Evolutionary conservation across 371 early-diverging fungal species (phyloP).

Genomic region (Syncephalastrum monosporum): DNA sequence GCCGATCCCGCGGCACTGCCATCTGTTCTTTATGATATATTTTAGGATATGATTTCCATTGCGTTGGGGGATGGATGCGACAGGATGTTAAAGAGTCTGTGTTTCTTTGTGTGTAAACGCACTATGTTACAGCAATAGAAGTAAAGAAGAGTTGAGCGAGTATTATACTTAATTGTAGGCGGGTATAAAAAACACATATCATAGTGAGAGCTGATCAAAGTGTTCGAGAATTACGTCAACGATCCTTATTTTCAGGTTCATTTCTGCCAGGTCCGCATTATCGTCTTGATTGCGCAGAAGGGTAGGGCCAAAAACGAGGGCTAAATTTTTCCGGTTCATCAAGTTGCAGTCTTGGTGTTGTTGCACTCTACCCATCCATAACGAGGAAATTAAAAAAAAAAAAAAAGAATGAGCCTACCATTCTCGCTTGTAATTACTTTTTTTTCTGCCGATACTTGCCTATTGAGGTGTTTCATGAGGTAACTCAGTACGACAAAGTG

Average conservation of each 20-base stretch:
- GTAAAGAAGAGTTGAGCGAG: too few relatives aligned
- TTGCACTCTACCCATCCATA: constrained; percentile 43
- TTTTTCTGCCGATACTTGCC: constrained; percentile 6
- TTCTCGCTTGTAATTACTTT: neutral
- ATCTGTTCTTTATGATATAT: too few relatives aligned
- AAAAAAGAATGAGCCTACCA: neutral
- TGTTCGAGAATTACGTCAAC: constrained; percentile 39
- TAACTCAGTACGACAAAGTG: constrained; percentile 15
- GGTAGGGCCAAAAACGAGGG: constrained; percentile 87
- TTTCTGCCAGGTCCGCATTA: constrained; percentile 9
- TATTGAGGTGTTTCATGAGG: constrained; percentile 16
- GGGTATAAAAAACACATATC: too few relatives aligned
- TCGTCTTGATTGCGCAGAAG: constrained; percentile 62
- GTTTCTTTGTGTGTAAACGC: too few relatives aligned
- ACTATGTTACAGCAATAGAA: too few relatives aligned
- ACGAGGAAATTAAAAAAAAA: too few relatives aligned
- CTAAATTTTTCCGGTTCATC: constrained; percentile 79
- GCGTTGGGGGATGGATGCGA: too few relatives aligned
- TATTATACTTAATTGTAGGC: too few relatives aligned
- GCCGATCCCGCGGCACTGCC: too few relatives aligned
- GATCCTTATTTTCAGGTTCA: constrained; percentile 11
- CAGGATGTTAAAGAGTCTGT: too few relatives aligned
- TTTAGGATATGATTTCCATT: too few relatives aligned
- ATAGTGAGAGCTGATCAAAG: constrained; percentile 13
- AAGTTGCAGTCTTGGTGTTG: constrained; percentile 54